Evolutionary conservation across 129 eudicot species (phyloP), one percentile per base, ranked within the genome.

Genomic region (Mikania micrantha): DNA sequence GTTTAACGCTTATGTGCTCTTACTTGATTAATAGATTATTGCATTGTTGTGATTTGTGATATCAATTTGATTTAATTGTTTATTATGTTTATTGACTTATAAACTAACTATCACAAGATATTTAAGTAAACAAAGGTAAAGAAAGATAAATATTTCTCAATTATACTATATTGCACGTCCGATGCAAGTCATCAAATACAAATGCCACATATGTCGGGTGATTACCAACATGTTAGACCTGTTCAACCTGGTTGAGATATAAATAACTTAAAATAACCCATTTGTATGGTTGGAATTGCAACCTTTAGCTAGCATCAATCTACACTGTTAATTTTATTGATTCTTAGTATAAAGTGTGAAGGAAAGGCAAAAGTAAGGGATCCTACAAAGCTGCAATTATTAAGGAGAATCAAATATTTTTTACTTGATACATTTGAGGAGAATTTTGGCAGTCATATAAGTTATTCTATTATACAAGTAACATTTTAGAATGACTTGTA

Each of bases 381-480:
- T 42, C 24, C 53, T n/a, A n/a, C n/a, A n/a, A n/a, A n/a, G n/a
- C n/a, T 47, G 53, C 24, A 47, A 47, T 45, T 45, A 4, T 42
- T 13, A 12, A n/a, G 1, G 49, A 2, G 6, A 48, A 20, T 27
- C 56, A 69, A 56, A 39, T 16, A 13, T 19, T 40, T 9, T 60
- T 27, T 27, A 59, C 67, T 58, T 71, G 20, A 42, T 47, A 28
- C 57, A 65, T 25, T n/a, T 27, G 17, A 60, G 42, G 29, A 58
- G 15, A 59, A 70, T 11, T 57, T 7, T 3, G 24, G 60, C 40
- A 59, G 35, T 59, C 69, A 34, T 19, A 47, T 15, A 61, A 73
- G 61, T 47, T 22, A 35, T 32, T 25, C 38, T 22, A 10, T 35
- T 22, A 72, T 35, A 60, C 52, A 69, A 54, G 36, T 57, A 71